A percentile compares a stretch with the other conserved stretches of the same genome.
Conservation (phyloP, 2,329 filamentous ascomycete species). For the Metarhizium humberi region DNA sequence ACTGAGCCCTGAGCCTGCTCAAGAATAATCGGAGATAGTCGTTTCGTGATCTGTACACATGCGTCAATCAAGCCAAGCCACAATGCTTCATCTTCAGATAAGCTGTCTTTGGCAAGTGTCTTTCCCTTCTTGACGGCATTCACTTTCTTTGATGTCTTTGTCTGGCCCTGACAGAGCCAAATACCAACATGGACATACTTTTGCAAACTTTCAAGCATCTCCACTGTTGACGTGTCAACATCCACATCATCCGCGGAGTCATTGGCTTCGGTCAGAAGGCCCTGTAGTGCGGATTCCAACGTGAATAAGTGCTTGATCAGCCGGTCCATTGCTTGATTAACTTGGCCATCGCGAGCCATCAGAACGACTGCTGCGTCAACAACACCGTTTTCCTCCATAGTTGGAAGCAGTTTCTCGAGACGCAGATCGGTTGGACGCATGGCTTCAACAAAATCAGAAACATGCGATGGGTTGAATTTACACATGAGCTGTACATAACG, state of each 20-base stretch:
- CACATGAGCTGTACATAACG: constrained; percentile 89
- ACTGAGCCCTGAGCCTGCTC: constrained; percentile 17
- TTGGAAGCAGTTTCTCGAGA: constrained; percentile 71
- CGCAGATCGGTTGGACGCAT: constrained; percentile 70
- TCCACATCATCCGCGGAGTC: constrained; percentile 41
- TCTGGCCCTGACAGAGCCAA: constrained; percentile 88
- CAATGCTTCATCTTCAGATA: constrained; percentile 45
- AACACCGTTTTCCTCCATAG: constrained; percentile 81
- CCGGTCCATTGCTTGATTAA: constrained; percentile 74
- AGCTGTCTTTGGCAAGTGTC: constrained; percentile 27
- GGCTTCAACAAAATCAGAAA: constrained; percentile 73
- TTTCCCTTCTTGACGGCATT: constrained; percentile 43
- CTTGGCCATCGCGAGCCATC: constrained; percentile 79
- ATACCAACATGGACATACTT: constrained; percentile 91
- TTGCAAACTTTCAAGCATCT: constrained; percentile 67
- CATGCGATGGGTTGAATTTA: constrained; percentile 68
- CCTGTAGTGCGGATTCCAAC: constrained; percentile 68
- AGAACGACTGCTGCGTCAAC: constrained; percentile 89
- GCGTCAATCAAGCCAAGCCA: constrained; percentile 55
- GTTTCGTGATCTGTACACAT: constrained; percentile 54
- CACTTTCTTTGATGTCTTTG: constrained; percentile 44
- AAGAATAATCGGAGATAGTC: constrained; percentile 48
- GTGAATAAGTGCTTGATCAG: constrained; percentile 73
- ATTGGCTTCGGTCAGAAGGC: constrained; percentile 55
- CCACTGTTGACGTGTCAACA: constrained; percentile 57